Evolutionary conservation across 1,284 basidiomycete genomes (phyloP), one percentile per base, ranked within the genome.

Genomic region (Sparassis latifolia): DNA sequence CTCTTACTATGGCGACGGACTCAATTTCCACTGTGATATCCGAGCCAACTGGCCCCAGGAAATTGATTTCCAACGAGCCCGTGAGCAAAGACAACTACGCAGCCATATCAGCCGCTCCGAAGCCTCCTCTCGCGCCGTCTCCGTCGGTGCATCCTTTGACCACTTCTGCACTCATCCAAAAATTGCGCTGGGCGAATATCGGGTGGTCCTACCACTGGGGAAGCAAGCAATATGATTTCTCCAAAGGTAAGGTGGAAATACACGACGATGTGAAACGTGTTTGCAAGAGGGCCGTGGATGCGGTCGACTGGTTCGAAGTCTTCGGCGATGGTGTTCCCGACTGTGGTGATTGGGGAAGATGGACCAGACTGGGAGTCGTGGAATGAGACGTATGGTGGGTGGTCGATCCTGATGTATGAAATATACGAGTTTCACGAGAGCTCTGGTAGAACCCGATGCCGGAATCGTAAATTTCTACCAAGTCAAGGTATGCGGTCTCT

Each of bases 381-480:
- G 92, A 65, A 69, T 12, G 72, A 85, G 30, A 83, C 81, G 12
- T 94, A 94, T 62, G 83, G 91, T 90, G 58, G 47, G 69, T 43
- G 4, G 12, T 30, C 9, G 3, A 5, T 30, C 41, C 33, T 1
- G 20, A 20, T 20, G 20, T 20, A 20, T 20, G 20, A 20, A 20
- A 20, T 20, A 20, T 20, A 20, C 20, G 20, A 20, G 20, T 20
- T 20, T 20, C 20, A 20, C 20, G 20, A 9, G n/a, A 3, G 27
- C 5, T 2, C n/a, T 35, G 28, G 33, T 60, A 88, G 92, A 89
- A 63, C 90, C 92, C 2, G 92, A 95, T 64, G 92, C 92, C 9
- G 93, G 93, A 2, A 95, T 97, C 44, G 87, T 96, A 53, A 97
- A 97, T 65, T 96, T 92, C 61, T 92, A 93, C 64, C 89, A 92